phyloP scores from a whole-genome alignment of 371 early-diverging fungal species.

The Capillidium heterosporum region DNA sequence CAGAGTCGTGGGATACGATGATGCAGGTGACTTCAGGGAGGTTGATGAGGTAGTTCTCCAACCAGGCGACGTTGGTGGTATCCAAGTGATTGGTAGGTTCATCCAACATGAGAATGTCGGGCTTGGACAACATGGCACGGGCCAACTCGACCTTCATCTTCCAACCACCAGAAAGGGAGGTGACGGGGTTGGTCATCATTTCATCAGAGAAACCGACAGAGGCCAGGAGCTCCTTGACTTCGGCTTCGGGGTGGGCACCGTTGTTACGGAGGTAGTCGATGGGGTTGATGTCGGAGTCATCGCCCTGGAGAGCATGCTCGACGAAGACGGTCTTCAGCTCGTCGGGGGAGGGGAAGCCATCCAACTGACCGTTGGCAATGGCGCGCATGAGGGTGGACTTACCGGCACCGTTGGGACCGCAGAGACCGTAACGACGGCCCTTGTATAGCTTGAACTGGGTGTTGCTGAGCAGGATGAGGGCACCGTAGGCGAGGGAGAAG shows the following conservation, averaged over 20 bases:
- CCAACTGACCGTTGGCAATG: slow-evolving; percentile 57
- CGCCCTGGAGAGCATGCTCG: slow-evolving; percentile 64
- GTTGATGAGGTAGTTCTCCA: slow-evolving; percentile 57
- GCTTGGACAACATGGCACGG: slow-evolving; percentile 62
- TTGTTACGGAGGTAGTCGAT: slow-evolving; percentile 32
- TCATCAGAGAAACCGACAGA: slow-evolving; percentile 49
- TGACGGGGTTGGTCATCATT: slow-evolving; percentile 41
- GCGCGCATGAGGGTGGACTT: slow-evolving; percentile 81
- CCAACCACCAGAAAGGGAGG: slow-evolving; percentile 72
- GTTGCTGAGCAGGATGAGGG: slow-evolving; percentile 61
- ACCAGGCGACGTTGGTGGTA: slow-evolving; percentile 62
- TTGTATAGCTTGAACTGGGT: slow-evolving; percentile 55
- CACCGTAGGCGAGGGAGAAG: slow-evolving; percentile 70
- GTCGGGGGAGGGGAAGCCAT: slow-evolving; percentile 61
- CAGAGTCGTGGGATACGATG: slow-evolving; percentile 81
- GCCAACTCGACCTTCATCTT: slow-evolving; percentile 80
- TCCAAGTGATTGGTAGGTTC: slow-evolving; percentile 91
- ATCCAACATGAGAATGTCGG: slow-evolving; percentile 73
- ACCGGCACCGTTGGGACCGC: slow-evolving; percentile 78
- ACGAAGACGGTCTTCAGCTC: slow-evolving; percentile 53
- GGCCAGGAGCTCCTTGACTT: slow-evolving; percentile 33
- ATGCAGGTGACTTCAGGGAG: slow-evolving; percentile 57
- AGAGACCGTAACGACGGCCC: slow-evolving; percentile 69
- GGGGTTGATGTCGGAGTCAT: slow-evolving; percentile 41
- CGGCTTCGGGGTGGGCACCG: slow-evolving; percentile 14